Conservation (phyloP, 169 alveolate genomes). For the Theileria sp. region DNA sequence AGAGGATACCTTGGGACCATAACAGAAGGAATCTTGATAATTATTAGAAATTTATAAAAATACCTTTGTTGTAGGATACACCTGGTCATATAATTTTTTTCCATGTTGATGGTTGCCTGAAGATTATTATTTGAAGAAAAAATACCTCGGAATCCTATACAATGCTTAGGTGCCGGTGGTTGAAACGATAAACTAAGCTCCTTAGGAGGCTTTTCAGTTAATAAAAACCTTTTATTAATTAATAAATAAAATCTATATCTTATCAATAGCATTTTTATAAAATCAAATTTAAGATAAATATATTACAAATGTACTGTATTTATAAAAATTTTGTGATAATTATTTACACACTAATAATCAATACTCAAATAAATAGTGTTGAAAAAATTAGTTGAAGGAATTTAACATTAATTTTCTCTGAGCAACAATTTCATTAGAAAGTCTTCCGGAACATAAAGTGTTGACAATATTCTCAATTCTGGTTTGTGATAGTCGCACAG, state of each 20-base stretch:
- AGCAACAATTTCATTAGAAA: slow-evolving; percentile 48
- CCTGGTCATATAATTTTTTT: slow-evolving; percentile 81
- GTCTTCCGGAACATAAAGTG: slow-evolving; percentile 51
- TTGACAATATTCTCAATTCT: slow-evolving; percentile 25
- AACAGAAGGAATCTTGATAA: slow-evolving; percentile 78
- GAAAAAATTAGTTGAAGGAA: neutral
- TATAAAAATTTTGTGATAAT: neutral
- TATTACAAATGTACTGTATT: neutral
- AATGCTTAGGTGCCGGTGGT: slow-evolving; percentile 46
- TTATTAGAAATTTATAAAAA: no score
- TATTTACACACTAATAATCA: neutral
- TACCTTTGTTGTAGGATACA: slow-evolving; percentile 85
- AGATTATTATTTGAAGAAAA: neutral
- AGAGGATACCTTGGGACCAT: slow-evolving; percentile 81
- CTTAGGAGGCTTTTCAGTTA: slow-evolving; percentile 44
- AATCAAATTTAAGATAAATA: neutral
- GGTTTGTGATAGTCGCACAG: slow-evolving; percentile 35
- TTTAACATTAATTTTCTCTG: neutral
- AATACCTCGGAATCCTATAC: slow-evolving; percentile 35
- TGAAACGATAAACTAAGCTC: slow-evolving; percentile 43
- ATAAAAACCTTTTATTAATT: neutral
- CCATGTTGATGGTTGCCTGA: slow-evolving; percentile 84
- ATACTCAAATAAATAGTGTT: neutral
- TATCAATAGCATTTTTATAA: no score
- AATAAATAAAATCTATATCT: neutral